Base-by-base conservation (phyloP, 192 early-diverging fungal genomes). In the Dimargaris cristalligena region DNA sequence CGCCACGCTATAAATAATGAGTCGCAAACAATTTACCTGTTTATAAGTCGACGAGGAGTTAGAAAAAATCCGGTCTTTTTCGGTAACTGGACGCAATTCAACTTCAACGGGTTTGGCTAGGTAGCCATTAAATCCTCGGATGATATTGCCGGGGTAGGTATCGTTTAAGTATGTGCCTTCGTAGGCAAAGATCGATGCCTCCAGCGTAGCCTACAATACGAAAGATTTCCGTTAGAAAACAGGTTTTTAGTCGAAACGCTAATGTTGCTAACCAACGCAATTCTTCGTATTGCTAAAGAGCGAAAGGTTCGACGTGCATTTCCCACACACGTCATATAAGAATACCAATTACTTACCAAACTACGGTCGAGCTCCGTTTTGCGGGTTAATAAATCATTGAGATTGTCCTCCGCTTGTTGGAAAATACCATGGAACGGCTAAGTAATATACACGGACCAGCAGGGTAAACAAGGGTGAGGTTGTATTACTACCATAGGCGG, bases 111-210 rank as follows among this genome's bases (percentile, higher is more conserved):
- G 69, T 23, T 71, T 77, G 50, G 73, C 79, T 48, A 92, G 67
- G 64, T 94, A 94, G 0, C 85, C 87, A 13, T 92, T 89, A 58
- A 91, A 94, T 0, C 92, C 92, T 35, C 80, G 73, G 44, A 92
- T 85, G 59, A 94, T 84, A 62, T 94, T 94, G 31, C 92, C 92
- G 26, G 82, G 78, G 4, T 78, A 74, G 0, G 90, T 91, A 52
- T 86, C 88, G 67, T 94, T 90, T 33, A 94, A 72, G 64, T 94
- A 94, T 8, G 86, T 85, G 1, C 85, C 84, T 65, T 94, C 92
- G 67, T 88, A 87, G 29, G 77, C 71, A 67, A 87, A 94, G 44
- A 94, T 91, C 25, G 78, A 75, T 20, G 78, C 71, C 63, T 94
- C 92, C 0, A 91, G 70, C 30, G 77, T 84, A 34, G 71, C 73